These are phyloP conservation scores for Gossypium gossypioides DNA, from an alignment of 441 rosid species.

Conservation along the genomic window DNA sequence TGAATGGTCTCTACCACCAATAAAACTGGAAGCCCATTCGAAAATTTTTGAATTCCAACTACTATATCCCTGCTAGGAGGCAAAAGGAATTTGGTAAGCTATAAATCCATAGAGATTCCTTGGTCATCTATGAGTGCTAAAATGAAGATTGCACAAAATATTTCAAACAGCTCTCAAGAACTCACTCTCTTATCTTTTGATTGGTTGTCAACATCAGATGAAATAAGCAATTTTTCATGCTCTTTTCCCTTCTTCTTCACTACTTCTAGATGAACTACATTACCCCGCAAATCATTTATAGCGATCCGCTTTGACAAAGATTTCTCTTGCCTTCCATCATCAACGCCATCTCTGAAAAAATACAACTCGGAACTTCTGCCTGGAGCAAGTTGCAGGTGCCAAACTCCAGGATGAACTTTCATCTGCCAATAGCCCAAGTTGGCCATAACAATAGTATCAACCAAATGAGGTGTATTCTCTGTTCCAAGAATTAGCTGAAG, in stretches of 20 bases:
- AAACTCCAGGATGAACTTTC: conserved; percentile 98
- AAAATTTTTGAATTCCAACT: conserved; percentile 85
- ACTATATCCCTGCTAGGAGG: conserved; percentile 34
- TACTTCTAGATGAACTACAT: conserved; percentile 91
- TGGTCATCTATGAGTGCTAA: not conserved
- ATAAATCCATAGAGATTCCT: conserved; percentile 5
- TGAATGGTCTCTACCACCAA: conserved; percentile 61
- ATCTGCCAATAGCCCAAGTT: conserved; percentile 99
- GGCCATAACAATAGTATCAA: conserved; percentile 98
- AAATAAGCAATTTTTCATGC: conserved; percentile 71
- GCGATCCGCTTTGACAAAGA: conserved; percentile 64
- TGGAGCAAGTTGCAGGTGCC: conserved; percentile 97
- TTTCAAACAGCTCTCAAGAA: not conserved
- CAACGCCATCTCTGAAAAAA: conserved; percentile 48
- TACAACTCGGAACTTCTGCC: conserved; percentile 94
- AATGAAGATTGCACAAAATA: conserved; percentile 1
- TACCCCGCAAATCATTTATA: conserved; percentile 85
- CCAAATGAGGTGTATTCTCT: conserved; percentile 76
- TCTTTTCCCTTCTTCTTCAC: conserved; percentile 91
- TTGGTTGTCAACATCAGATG: conserved; percentile 49
- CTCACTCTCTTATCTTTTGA: conserved; percentile 45
- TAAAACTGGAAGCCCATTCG: conserved; percentile 90
- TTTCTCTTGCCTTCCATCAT: conserved; percentile 36
- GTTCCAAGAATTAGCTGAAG: conserved; percentile 98
- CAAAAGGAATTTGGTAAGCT: conserved; percentile 9